Evolutionary conservation across 169 alveolate species (phyloP), one percentile per base, ranked within the genome.

Genomic region (Plasmodium gonderi): DNA sequence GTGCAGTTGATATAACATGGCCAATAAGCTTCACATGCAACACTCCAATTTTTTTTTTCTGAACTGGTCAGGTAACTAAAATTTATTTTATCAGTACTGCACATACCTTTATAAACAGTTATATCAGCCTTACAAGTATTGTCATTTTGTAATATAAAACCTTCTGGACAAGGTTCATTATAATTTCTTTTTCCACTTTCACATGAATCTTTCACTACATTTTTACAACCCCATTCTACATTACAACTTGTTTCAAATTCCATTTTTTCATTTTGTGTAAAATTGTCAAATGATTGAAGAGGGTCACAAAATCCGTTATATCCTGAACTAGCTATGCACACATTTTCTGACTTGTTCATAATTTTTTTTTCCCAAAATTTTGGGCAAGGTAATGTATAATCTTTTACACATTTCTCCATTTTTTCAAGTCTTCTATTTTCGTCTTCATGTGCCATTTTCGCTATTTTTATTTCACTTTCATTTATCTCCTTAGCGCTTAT

Each of bases 351-450:
- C 38, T 76, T 60, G 33, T 76, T 49, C 36, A 49, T 23, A 17
- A 23, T 74, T 72, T 54, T 36, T 20, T 75, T 85, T 75, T 89
- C 17, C 93, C 93, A 91, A 75, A 79, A 72, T 78, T 91, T 79
- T 67, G 94, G 94, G 40, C 94, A 91, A 20, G 91, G 82, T 54
- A 79, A 79, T 74, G 94, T 60, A 79, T 91, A 91, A 91, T 91
- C 91, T 45, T 80, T 80, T 91, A 51, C 40, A 79, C 94, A 91
- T 49, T 67, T 67, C 7, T 38, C 81, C 17, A 76, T 40, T 64
- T 75, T 60, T 60, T 89, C 80, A 6, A 77, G 17, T 12, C n/a
- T 89, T 65, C 44, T 77, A 67, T 77, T 76, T 89, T 89, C 93
- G 17, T 89, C 90, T 44, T 89, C 90, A 79, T 89, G 93, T 40